Conservation (phyloP, 192 early-diverging fungal species). For the Piromyces sp. region DNA sequence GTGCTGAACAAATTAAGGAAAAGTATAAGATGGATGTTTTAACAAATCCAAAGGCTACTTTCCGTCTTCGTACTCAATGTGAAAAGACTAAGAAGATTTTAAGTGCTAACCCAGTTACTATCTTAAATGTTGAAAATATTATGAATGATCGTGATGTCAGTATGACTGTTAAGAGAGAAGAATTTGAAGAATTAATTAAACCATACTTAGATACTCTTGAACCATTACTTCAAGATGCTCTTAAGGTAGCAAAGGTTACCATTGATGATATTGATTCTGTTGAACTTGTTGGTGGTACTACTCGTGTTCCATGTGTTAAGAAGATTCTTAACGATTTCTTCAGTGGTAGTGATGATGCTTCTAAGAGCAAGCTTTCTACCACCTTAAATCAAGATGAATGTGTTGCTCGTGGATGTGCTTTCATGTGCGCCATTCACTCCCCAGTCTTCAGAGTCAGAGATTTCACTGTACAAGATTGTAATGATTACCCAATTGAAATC, state of each 20-base stretch:
- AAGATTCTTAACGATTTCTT: slow-evolving; percentile 74
- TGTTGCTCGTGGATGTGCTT: slow-evolving; percentile 82
- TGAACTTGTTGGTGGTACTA: slow-evolving; percentile 84
- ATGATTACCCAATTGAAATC: slow-evolving; percentile 74
- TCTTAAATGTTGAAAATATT: slow-evolving; percentile 86
- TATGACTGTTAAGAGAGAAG: slow-evolving; percentile 50
- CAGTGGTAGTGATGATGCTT: slow-evolving; percentile 31
- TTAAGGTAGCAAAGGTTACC: slow-evolving; percentile 54
- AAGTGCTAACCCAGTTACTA: slow-evolving; percentile 74
- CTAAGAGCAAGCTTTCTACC: slow-evolving; percentile 48
- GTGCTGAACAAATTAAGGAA: slow-evolving; percentile 68
- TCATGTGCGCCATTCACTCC: slow-evolving; percentile 92
- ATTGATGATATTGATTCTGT: slow-evolving; percentile 79
- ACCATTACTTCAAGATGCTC: slow-evolving; percentile 53
- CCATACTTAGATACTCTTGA: slow-evolving; percentile 55
- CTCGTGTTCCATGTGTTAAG: slow-evolving; percentile 90
- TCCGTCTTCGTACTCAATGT: slow-evolving; percentile 70
- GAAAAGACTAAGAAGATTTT: slow-evolving; percentile 97
- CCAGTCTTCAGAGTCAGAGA: slow-evolving; percentile 97
- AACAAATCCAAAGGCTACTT: slow-evolving; percentile 71
- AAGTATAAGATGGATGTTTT: slow-evolving; percentile 92
- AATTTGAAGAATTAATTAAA: slow-evolving; percentile 67
- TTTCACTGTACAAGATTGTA: slow-evolving; percentile 79
- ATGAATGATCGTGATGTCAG: slow-evolving; percentile 90
- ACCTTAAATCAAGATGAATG: slow-evolving; percentile 98